Evolutionary conservation across 495 filamentous ascomycete species (phyloP).

Genomic region (Margaritispora aquatica): DNA sequence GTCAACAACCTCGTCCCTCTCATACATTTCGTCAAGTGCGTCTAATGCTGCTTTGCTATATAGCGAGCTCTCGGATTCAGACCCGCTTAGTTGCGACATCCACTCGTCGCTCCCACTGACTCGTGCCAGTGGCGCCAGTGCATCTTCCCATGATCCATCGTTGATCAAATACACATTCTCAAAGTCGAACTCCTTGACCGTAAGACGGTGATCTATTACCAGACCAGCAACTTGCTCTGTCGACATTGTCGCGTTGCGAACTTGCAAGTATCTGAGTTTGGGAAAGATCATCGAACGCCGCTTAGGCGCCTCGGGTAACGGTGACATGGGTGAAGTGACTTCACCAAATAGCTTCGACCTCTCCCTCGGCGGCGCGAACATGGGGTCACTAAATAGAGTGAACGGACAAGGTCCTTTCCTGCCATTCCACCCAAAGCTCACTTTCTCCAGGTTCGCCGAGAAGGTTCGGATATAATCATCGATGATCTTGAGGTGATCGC

Average conservation of each 20-base stretch:
- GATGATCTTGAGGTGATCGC: conserved; percentile 69
- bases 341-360: conserved; percentile 44
- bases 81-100: conserved; percentile 39
- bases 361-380: conserved; percentile 46
- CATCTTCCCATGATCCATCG: conserved; percentile 67
- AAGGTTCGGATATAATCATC: conserved; percentile 66
- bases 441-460: conserved; percentile 49
- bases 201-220: conserved; percentile 51
- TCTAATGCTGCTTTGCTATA: conserved; percentile 18
- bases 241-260: conserved; percentile 62
- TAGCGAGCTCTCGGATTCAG: conserved; percentile 19
- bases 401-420: conserved; percentile 60
- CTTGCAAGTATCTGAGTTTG: conserved; percentile 52
- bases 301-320: conserved; percentile 36
- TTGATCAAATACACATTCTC: conserved; percentile 57
- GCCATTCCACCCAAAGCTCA: conserved; percentile 68
- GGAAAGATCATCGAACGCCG: conserved; percentile 48
- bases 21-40: conserved; percentile 14
- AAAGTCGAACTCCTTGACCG: conserved; percentile 65
- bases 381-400: conserved; percentile 52
- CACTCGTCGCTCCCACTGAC: conserved; percentile 46
- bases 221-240: conserved; percentile 58
- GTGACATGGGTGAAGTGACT: conserved; percentile 47
- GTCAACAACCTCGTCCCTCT: conserved; percentile 15
- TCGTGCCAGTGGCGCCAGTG: conserved; percentile 56